A percentile compares a stretch with the other conserved stretches of the same genome.
Evolutionary conservation across 257 asterid species (phyloP).

Genomic region (Capsicum pubescens): DNA sequence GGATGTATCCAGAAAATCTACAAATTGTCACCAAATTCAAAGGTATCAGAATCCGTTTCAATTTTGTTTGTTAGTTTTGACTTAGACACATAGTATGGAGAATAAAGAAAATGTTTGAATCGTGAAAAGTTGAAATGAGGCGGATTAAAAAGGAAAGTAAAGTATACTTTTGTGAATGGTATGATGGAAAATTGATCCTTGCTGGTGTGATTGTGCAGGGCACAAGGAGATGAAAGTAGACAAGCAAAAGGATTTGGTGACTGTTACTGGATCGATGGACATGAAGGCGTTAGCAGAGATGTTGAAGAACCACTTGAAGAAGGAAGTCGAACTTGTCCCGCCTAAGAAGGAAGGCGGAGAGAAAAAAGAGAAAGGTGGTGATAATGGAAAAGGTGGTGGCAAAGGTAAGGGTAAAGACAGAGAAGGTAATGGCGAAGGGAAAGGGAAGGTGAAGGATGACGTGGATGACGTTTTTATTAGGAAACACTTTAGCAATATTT

Average conservation of each 20-base stretch:
- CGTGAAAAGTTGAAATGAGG: no score
- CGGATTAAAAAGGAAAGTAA: no score
- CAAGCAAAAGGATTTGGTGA: conserved; percentile 65
- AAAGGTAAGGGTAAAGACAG: conserved; percentile 25
- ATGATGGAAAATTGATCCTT: background rate
- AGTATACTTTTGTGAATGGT: no score
- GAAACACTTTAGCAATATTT: conserved; percentile 81
- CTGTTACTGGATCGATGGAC: conserved; percentile 85
- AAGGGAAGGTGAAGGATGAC: background rate
- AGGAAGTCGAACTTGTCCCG: conserved; percentile 63
- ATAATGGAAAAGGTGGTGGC: conserved; percentile 21
- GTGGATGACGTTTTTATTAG: conserved; percentile 37
- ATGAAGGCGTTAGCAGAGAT: conserved; percentile 63
- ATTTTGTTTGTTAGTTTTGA: no score
- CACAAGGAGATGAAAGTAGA: conserved; percentile 67
- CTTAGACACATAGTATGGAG: no score
- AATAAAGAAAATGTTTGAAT: no score
- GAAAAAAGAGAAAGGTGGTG: conserved; percentile 45
- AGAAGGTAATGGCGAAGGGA: conserved; percentile 13
- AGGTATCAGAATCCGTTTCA: conserved; percentile 45
- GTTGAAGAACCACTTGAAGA: conserved; percentile 73
- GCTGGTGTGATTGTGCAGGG: conserved; percentile 46
- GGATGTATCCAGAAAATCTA: conserved; percentile 80
- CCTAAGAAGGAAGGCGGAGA: conserved; percentile 59
- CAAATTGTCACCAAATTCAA: conserved; percentile 60